Percentiles rank a stretch among this genome's conserved stretches.
phyloP scores from a whole-genome alignment of 768 basidiomycete species.

The Boletus edulis region DNA sequence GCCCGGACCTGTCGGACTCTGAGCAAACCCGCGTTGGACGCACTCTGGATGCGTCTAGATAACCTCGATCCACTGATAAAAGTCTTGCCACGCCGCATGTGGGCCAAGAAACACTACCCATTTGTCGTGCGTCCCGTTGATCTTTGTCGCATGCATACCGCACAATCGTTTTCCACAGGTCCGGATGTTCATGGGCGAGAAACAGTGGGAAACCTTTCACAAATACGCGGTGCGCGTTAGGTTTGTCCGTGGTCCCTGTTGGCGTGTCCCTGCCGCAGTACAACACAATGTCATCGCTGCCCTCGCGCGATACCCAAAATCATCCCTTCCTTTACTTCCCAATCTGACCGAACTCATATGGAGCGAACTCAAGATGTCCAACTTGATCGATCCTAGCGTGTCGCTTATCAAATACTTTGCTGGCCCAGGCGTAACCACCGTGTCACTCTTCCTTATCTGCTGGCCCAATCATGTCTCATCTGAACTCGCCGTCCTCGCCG shows the following conservation, averaged over 20 bases:
- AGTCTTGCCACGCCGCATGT: conserved; percentile 24
- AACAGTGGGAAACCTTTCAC: conserved; percentile 25
- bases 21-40: conserved; percentile 23
- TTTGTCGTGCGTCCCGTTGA: conserved; percentile 16
- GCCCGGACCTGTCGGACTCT: conserved; percentile 27
- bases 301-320: conserved; percentile 11
- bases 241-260: conserved; percentile 23
- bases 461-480: conserved; percentile 24
- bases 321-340: conserved; percentile 23
- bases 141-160: not conserved
- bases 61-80: conserved; percentile 27
- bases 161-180: conserved; percentile 7
- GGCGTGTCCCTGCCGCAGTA: conserved; percentile 12
- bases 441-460: conserved; percentile 23
- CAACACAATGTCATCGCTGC: conserved; percentile 18
- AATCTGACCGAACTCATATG: conserved; percentile 25
- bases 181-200: conserved; percentile 25
- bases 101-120: conserved; percentile 20
- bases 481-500: conserved; percentile 19
- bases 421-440: conserved; percentile 14
- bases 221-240: conserved; percentile 26
- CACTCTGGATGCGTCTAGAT: conserved; percentile 29
- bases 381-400: conserved; percentile 20
- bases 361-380: conserved; percentile 24
- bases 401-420: conserved; percentile 26